Evolutionary conservation across 2,329 filamentous ascomycete species (phyloP).

Genomic region (Calonectria multiphialidica): DNA sequence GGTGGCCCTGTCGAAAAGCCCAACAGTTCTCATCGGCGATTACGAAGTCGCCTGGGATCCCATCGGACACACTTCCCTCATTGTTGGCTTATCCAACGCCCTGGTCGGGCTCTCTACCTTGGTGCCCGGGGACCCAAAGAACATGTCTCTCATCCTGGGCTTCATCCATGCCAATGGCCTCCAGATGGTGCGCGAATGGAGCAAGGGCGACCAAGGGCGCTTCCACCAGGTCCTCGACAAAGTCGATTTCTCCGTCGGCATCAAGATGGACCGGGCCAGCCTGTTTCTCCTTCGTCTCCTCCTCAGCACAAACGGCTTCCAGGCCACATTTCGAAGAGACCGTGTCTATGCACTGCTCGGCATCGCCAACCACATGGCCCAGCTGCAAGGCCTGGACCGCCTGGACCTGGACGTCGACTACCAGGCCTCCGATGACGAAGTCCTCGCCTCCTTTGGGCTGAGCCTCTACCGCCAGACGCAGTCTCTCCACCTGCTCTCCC

Average conservation of each 20-base stretch:
- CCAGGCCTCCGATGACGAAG: conserved; percentile 25
- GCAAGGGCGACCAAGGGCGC: conserved; percentile 24
- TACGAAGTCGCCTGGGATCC: conserved; percentile 32
- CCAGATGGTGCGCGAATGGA: conserved; percentile 34
- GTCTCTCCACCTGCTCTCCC: conserved; percentile 38
- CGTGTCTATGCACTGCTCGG: conserved; percentile 42
- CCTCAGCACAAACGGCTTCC: conserved; percentile 33
- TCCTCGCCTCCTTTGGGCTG: conserved; percentile 30
- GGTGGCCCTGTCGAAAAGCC: conserved; percentile 35
- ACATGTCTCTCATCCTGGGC: conserved; percentile 24
- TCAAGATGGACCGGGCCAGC: conserved; percentile 17
- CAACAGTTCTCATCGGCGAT: conserved; percentile 37
- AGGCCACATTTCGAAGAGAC: conserved; percentile 35
- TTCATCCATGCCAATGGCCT: conserved; percentile 32
- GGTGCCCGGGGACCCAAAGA: neutral
- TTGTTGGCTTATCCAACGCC: conserved; percentile 28
- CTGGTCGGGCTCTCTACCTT: conserved; percentile 29
- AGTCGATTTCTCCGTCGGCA: conserved; percentile 30
- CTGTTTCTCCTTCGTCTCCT: conserved; percentile 28
- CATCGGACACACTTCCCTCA: conserved; percentile 30
- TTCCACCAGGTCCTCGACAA: conserved; percentile 18
- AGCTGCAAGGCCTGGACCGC: conserved; percentile 21
- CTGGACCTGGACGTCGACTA: conserved; percentile 34
- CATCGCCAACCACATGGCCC: conserved; percentile 36
- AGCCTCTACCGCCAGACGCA: conserved; percentile 28